Conservation (phyloP, 352 stramenopile genomes). For the Globisporangium polare region DNA sequence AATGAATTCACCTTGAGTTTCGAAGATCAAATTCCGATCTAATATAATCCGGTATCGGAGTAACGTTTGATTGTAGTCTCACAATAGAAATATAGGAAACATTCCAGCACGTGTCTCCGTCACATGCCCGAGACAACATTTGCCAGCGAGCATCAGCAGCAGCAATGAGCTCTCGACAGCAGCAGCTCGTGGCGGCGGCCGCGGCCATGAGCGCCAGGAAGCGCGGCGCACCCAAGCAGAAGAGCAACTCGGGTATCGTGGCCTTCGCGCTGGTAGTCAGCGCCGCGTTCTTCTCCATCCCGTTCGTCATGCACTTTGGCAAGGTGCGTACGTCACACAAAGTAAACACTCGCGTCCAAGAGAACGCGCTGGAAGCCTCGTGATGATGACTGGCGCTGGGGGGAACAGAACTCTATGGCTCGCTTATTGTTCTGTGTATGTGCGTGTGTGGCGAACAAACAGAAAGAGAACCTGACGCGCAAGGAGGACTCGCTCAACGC, state of each 20-base stretch:
- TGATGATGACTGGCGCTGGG: not conserved
- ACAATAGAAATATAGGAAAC: not conserved
- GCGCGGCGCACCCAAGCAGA: slow-evolving; percentile 5
- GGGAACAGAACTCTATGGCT: not conserved
- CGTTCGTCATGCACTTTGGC: slow-evolving; percentile 60
- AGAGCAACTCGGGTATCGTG: slow-evolving; percentile 37
- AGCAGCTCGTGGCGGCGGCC: slow-evolving; percentile 1
- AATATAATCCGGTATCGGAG: not conserved
- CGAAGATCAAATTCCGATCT: no score
- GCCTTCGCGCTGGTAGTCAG: slow-evolving; percentile 43
- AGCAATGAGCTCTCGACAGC: slow-evolving; percentile 3
- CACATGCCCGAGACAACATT: not conserved
- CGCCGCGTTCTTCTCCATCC: slow-evolving; percentile 69
- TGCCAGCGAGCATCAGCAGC: not conserved
- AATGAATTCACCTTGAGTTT: no score
- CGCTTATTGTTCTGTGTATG: not conserved
- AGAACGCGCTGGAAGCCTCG: not conserved
- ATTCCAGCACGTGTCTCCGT: not conserved
- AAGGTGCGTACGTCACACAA: no score
- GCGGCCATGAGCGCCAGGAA: slow-evolving; percentile 6
- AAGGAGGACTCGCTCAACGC: slow-evolving; percentile 59
- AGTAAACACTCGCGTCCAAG: not conserved
- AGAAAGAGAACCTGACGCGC: slow-evolving; percentile 58
- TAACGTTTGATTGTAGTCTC: no score
- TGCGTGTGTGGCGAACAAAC: not conserved